Conservation (phyloP, 371 early-diverging fungal species). For the Mucor indicus region DNA sequence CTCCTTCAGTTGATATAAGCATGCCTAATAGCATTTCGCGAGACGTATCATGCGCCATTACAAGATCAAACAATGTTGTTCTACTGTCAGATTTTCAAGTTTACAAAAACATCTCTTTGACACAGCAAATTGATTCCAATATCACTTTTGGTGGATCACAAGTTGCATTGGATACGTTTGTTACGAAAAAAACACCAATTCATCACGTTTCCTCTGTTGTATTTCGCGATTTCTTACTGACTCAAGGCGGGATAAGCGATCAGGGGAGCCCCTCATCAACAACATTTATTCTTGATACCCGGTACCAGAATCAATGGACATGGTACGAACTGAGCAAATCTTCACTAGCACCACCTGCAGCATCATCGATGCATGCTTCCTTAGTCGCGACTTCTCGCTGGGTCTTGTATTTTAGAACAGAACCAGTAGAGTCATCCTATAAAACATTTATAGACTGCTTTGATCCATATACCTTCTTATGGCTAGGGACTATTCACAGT, state of each 20-base stretch:
- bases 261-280: background rate
- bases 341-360: background rate
- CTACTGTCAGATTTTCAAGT: slow-evolving; percentile 2
- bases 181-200: background rate
- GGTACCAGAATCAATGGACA: background rate
- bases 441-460: slow-evolving; percentile 5
- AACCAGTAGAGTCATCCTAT: background rate
- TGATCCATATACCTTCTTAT: slow-evolving; percentile 2
- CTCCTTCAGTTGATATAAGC: too few relatives aligned
- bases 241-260: background rate
- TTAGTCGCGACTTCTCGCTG: slow-evolving; percentile 12
- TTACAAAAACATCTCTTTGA: background rate
- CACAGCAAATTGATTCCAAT: background rate
- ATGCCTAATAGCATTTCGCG: too few relatives aligned
- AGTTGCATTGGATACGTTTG: slow-evolving; percentile 3
- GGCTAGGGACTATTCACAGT: slow-evolving; percentile 3
- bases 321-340: background rate
- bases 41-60: slow-evolving; percentile 8
- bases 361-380: background rate
- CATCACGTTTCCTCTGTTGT: background rate
- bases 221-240: slow-evolving; percentile 5
- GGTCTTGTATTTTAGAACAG: slow-evolving; percentile 6
- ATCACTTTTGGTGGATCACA: slow-evolving; percentile 5
- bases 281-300: slow-evolving; percentile 11
- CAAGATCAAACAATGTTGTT: slow-evolving; percentile 6